Evolutionary conservation across 176 grass and related monocot genomes (phyloP), one percentile per base, ranked within the genome.

Genomic region (Carex parvula): DNA sequence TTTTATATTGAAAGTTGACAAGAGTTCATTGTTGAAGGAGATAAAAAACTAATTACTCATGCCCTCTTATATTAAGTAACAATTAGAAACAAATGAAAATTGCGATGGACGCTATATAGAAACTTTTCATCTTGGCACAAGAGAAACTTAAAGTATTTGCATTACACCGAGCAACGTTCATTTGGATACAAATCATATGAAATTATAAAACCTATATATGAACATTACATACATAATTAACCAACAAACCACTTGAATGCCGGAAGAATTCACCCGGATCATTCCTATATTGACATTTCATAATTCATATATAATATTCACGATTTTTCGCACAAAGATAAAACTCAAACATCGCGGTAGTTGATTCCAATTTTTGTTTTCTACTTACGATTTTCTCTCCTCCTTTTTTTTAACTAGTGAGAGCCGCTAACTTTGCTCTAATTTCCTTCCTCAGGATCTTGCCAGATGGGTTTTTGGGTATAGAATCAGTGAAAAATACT

Each of bases 361-460:
- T 84, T 71, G 12, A 62, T 52, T 48, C 21, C 64, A 82, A 83
- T 85, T 2, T 33, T 61, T 57, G 11, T 37, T 21, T 5, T 29
- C 37, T 39, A 37, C 35, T 37, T n/a, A 9, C 5, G 10, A 29
- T 57, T 32, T 37, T 58, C 2, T 44, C 12, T 13, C 8, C 32
- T 37, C 37, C 2, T 15, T 18, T 84, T 61, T 86, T 85, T 84
- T 57, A 44, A 86, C 68, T 83, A 80, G 89, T 69, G 64, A 83
- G 82, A 14, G 64, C 91, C 1, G 87, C 91, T 67, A 98, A 83
- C 71, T 88, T 91, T 39, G 89, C 92, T 92, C 92, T 90, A 39
- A 98, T 70, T 86, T 98, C 92, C 86, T 98, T 98, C 85, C 95
- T 90, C 20, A 98, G 84, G 75, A 98, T 98, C 74, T 98, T 98